Evolutionary conservation across 352 stramenopile species (phyloP).

Genomic region (Salisapilia sapeloensis): DNA sequence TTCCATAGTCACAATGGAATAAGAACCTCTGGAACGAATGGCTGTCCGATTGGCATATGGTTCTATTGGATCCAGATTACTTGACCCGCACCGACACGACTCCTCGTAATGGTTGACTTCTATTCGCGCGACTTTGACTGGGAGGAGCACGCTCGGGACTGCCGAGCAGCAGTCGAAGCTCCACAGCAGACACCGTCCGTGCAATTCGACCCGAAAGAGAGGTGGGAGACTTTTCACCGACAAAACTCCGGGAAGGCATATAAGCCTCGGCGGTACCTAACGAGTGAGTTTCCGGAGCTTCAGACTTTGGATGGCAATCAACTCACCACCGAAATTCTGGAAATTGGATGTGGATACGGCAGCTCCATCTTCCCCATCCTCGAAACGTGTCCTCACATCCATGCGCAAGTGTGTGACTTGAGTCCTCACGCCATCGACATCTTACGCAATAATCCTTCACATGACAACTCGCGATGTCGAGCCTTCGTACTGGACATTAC

Average conservation of each 20-base stretch:
- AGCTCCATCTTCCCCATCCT: conserved; percentile 79
- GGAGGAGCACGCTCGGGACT: conserved; percentile 41
- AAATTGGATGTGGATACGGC: conserved; percentile 77
- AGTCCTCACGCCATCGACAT: conserved; percentile 65
- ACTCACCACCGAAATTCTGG: conserved; percentile 29
- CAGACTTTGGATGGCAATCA: conserved; percentile 9
- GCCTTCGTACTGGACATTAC: conserved; percentile 64
- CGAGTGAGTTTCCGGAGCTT: conserved; percentile 71
- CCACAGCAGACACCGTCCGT: background rate
- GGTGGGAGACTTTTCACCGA: conserved; percentile 65
- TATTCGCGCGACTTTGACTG: conserved; percentile 69
- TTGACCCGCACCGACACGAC: too few species aligned
- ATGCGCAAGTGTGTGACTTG: conserved; percentile 67
- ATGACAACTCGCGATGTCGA: conserved; percentile 25
- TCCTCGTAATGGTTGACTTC: conserved; percentile 36
- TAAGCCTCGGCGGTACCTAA: conserved; percentile 68
- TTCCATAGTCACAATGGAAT: too few species aligned
- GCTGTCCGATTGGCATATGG: too few species aligned
- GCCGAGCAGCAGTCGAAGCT: conserved; percentile 6
- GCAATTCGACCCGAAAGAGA: conserved; percentile 27
- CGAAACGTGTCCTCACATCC: conserved; percentile 31
- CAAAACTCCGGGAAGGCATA: conserved; percentile 68
- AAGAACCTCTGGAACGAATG: too few species aligned
- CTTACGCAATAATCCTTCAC: conserved; percentile 27
- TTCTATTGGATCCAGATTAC: too few species aligned